These are phyloP conservation scores for Gossypium ekmanianum DNA, from an alignment of 345 rosid species.

Conservation along the genomic window DNA sequence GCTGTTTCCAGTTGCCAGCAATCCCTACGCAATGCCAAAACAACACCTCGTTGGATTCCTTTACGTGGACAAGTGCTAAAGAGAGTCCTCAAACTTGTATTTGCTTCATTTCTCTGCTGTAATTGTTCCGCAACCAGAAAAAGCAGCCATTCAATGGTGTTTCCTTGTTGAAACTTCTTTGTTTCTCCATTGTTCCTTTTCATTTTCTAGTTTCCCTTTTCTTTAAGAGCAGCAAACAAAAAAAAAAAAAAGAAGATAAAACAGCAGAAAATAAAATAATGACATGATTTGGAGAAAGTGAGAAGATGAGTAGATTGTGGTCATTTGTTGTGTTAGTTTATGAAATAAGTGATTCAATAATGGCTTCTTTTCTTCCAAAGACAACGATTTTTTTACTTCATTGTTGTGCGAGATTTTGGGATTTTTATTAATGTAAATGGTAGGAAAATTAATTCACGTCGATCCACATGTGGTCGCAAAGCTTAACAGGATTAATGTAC, in stretches of 20 bases:
- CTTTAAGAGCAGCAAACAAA: no score
- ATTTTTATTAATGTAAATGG: no score
- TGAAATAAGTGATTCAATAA: not conserved
- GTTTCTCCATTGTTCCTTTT: not conserved
- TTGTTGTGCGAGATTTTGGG: not conserved
- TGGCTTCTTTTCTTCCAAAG: not conserved
- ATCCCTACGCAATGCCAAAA: not conserved
- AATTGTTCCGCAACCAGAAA: not conserved
- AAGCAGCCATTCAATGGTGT: not conserved
- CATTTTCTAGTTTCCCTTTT: not conserved
- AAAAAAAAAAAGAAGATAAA: not conserved
- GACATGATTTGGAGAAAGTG: no score
- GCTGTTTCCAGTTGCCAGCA: not conserved
- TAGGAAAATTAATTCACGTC: no score
- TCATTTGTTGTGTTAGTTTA: no score
- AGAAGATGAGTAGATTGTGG: no score
- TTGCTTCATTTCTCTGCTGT: not conserved
- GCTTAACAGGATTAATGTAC: no score
- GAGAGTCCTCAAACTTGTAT: not conserved
- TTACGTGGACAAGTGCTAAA: constrained; percentile 9
- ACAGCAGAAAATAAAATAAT: no score
- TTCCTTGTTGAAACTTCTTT: not conserved
- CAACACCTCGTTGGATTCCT: constrained; percentile 14
- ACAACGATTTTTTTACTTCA: not conserved
- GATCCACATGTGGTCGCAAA: not conserved